Evolutionary conservation across 345 rosid genomes (phyloP).

Genomic region (Hibiscus syriacus): DNA sequence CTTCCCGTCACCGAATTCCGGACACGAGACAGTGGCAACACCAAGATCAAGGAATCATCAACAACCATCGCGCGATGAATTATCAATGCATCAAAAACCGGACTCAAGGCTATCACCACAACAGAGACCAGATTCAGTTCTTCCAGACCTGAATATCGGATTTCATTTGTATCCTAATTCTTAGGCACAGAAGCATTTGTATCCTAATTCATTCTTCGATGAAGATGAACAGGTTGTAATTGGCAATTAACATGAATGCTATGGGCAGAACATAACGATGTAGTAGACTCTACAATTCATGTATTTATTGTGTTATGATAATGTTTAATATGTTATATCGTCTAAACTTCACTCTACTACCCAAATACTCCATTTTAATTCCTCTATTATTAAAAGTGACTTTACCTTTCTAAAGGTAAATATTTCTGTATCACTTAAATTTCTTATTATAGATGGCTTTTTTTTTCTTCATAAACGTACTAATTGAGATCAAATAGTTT

Average conservation of each 20-base stretch:
- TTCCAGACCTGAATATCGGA: conserved; percentile 39
- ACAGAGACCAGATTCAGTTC: conserved; percentile 24
- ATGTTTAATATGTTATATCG: not conserved
- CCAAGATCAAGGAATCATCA: conserved; percentile 3
- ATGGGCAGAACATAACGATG: too few species aligned
- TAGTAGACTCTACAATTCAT: too few species aligned
- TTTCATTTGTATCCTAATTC: conserved; percentile 28
- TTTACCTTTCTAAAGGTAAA: too few species aligned
- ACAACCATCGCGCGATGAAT: conserved; percentile 14
- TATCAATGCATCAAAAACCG: conserved; percentile 14
- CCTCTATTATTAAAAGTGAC: too few species aligned
- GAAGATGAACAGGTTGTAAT: conserved; percentile 6
- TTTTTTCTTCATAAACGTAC: too few species aligned
- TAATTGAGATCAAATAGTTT: too few species aligned
- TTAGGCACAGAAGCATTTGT: conserved; percentile 19
- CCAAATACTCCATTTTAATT: too few species aligned
- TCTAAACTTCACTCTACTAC: too few species aligned
- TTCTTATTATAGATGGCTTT: too few species aligned
- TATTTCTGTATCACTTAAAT: too few species aligned
- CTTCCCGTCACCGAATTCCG: conserved; percentile 12
- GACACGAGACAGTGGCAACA: conserved; percentile 5
- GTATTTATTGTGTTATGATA: not conserved
- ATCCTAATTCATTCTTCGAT: conserved; percentile 4
- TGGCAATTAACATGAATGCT: not conserved
- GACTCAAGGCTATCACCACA: conserved; percentile 11